Percentiles rank a stretch among this genome's conserved stretches.
phyloP scores from a whole-genome alignment of 2,329 filamentous ascomycete species.

The Aspergillus ochraceoroseus region DNA sequence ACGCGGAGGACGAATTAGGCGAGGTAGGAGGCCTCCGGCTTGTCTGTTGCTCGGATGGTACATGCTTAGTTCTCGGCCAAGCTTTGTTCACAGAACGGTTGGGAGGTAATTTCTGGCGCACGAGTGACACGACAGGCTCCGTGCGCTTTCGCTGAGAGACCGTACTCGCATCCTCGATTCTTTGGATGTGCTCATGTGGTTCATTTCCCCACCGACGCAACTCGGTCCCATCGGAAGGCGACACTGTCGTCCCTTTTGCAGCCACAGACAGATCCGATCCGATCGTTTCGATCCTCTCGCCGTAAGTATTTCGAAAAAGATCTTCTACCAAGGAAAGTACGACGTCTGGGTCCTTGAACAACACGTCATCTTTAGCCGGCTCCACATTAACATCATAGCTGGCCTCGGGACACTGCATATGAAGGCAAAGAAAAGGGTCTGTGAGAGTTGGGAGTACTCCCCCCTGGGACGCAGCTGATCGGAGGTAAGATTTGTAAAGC shows the following conservation, averaged over 20 bases:
- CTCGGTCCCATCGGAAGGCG: no score
- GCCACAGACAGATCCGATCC: background rate
- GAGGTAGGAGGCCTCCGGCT: no score
- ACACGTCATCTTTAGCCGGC: conserved; percentile 58
- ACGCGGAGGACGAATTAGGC: no score
- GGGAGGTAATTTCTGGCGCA: no score
- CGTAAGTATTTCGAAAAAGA: conserved; percentile 29
- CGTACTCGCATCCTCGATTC: no score
- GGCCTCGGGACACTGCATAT: conserved; percentile 50
- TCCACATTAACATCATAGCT: conserved; percentile 61
- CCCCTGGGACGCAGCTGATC: conserved; percentile 28
- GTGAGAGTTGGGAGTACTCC: conserved; percentile 30
- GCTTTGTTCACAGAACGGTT: no score
- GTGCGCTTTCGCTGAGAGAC: no score
- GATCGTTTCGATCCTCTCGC: background rate
- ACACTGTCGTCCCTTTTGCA: background rate
- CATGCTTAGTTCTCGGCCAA: no score
- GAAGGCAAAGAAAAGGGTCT: conserved; percentile 54
- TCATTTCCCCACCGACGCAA: no score
- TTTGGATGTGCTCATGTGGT: no score
- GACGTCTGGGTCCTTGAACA: conserved; percentile 49
- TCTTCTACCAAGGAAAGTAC: conserved; percentile 44
- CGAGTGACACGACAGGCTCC: no score
- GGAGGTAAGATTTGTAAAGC: conserved; percentile 49
- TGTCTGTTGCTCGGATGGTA: no score